A percentile compares a stretch with the other conserved stretches of the same genome.
phyloP scores from a whole-genome alignment of 495 filamentous ascomycete genomes.

The Penicillium turbatum region DNA sequence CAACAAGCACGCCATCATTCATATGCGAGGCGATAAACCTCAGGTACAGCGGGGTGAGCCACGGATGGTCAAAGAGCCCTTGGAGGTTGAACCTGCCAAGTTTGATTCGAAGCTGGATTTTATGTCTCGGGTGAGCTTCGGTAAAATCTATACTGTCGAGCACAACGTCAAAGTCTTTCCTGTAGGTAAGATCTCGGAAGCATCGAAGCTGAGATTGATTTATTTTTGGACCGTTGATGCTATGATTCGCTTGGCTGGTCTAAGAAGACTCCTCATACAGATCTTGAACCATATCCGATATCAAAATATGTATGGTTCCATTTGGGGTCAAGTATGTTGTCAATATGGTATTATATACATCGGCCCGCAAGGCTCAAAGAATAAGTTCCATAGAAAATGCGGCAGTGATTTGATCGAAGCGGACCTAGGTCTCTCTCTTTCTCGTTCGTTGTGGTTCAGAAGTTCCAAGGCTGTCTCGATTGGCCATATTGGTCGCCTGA shows the following conservation, averaged over 20 bases:
- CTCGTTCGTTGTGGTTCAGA: too few species aligned
- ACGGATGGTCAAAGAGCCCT: conserved; percentile 28
- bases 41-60: conserved; percentile 12
- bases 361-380: too few species aligned
- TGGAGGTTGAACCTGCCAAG: conserved; percentile 25
- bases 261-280: neutral
- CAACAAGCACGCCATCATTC: conserved; percentile 36
- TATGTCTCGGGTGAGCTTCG: conserved; percentile 44
- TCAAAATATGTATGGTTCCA: too few species aligned
- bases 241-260: neutral
- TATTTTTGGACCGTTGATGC: too few species aligned
- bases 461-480: too few species aligned
- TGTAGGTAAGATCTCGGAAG: conserved; percentile 28
- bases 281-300: too few species aligned
- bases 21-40: conserved; percentile 24
- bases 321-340: too few species aligned
- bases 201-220: conserved; percentile 24
- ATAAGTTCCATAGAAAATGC: too few species aligned
- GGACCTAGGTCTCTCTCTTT: too few species aligned
- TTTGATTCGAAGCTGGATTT: conserved; percentile 28
- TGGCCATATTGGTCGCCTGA: neutral
- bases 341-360: too few species aligned
- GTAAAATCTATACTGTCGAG: conserved; percentile 46
- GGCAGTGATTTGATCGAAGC: too few species aligned
- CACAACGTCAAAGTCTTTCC: conserved; percentile 43